Base-by-base conservation (phyloP, 2,329 filamentous ascomycete species). In the Stachybotrys elegans region DNA sequence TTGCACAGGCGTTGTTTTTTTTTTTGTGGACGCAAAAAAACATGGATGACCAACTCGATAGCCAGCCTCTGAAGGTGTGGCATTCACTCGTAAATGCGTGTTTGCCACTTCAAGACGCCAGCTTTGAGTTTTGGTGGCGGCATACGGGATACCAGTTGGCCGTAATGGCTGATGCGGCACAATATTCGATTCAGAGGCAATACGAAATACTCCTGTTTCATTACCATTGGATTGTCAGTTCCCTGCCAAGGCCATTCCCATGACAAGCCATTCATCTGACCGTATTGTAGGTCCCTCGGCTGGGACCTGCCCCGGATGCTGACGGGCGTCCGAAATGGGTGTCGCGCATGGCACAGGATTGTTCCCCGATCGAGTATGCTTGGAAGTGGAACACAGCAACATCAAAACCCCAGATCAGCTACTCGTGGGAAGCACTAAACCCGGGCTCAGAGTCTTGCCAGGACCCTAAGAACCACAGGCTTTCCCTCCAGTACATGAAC, bases 141-240 rank as follows among this genome's bases (percentile, higher is more conserved):
- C 31, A 35, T 17, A 35, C 31, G 8, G 31, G 31, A 8, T 35
- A 8, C 19, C 31, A 35, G n/a, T 16, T 35, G 31, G 11, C 51
- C 61, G 0, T 51, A 62, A 4, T 51, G 58, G 7, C 46, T 63
- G 6, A 51, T 54, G 6, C 40, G 51, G 1, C 51, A 72, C 11
- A 45, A 44, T 5, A 63, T 20, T 19, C 36, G 19, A 20, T 39
- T 11, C 16, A 39, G 16, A 42, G 23, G 22, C 40, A 42, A 29
- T 42, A 42, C 19, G 40, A 42, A 16, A 22, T 29, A 20, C 40
- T 42, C 16, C 22, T 42, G 40, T 42, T 48, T 16, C 46, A 48
- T 21, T 45, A 48, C 35, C 43, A 48, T 36, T 43, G 40, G 27
- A 42, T 45, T 22, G 46, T 37, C 32, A 22, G 29, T 9, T 17